Evolutionary conservation across 2,329 filamentous ascomycete species (phyloP).

Genomic region (Aspergillus fumigatus): DNA sequence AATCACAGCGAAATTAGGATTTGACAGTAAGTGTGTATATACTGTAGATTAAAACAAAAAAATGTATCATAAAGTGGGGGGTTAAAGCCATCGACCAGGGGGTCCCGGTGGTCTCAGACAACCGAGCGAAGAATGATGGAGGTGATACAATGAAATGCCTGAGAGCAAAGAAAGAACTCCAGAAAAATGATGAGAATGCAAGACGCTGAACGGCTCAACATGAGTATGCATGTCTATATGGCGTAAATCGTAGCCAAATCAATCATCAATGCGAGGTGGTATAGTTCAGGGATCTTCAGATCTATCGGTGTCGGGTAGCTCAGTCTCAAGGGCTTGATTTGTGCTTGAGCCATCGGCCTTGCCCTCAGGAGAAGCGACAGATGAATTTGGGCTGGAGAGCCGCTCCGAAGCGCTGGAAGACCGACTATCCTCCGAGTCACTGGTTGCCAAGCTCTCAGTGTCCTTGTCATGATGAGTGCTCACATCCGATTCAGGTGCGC

Average conservation of each 20-base stretch:
- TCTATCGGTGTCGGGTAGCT: slow-evolving; percentile 4
- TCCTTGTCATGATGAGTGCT: slow-evolving; percentile 1
- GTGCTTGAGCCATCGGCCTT: slow-evolving; percentile 2
- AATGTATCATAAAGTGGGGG: background rate
- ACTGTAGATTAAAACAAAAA: background rate
- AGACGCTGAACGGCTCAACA: background rate
- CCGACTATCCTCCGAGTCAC: slow-evolving; percentile 3
- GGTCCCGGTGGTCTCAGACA: background rate
- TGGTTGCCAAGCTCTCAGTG: slow-evolving; percentile 2
- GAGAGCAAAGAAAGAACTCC: background rate
- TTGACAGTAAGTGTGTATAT: background rate
- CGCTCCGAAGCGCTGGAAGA: slow-evolving; percentile 4
- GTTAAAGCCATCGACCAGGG: background rate
- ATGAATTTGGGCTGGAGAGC: slow-evolving; percentile 8
- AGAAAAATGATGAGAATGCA: background rate
- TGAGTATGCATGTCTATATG: slow-evolving; percentile 11
- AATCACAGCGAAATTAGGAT: background rate
- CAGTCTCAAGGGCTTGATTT: slow-evolving; percentile 4
- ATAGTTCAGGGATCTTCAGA: slow-evolving; percentile 2
- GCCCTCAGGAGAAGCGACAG: slow-evolving; percentile 2
- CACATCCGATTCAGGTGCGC: background rate
- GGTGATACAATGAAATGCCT: background rate
- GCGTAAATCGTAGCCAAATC: slow-evolving; percentile 9
- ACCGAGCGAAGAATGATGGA: background rate
- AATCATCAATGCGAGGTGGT: slow-evolving; percentile 8